Base-by-base conservation (phyloP, 257 asterid species). In the Paraleonurus japonicus region DNA sequence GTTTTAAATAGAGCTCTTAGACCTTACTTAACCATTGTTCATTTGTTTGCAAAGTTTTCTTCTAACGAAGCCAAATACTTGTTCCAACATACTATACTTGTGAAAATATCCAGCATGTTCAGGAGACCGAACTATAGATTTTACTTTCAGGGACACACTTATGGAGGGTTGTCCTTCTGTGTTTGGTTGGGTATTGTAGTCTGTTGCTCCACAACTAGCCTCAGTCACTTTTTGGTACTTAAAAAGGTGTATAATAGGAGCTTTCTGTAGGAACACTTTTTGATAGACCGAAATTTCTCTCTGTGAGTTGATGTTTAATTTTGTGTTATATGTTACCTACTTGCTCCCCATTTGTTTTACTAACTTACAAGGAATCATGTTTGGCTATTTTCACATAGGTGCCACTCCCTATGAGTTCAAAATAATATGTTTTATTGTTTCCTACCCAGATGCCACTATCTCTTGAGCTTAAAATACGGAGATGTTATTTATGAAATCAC, bases 161-260 rank as follows among this genome's bases (percentile, higher is more conserved):
- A 48, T 19, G 19, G 11, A 20, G 65, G 30, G 37, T n/a, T n/a
- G 59, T 11, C 19, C 72, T 66, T 43, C n/a, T 45, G 57, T 45
- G 47, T 30, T 66, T 11, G 68, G 51, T 33, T 22, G 45, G 15
- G 28, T 22, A 8, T 12, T 41, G 19, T 50, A 8, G 19, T 53
- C 33, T 51, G 48, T 67, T 48, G 35, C 51, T 15, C 30, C 7
- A 9, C 10, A 58, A 66, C 47, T 20, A 26, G 53, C 19, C 12
- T 67, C 28, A 30, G 69, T 24, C 41, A 33, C 35, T 72, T 8
- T 61, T 16, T 71, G 20, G 75, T 45, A 45, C 47, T 12, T n/a
- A 23, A 10, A 10, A 28, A 12, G 32, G 37, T 71, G 37, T 16
- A 26, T 27, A 22, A 32, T 61, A 72, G 17, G 43, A 63, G 45